A percentile compares a stretch with the other conserved stretches of the same genome.
These are phyloP conservation scores for Teunomyces barrocoloradensis DNA, from an alignment of 805 yeast genomes.

Conservation along the genomic window DNA sequence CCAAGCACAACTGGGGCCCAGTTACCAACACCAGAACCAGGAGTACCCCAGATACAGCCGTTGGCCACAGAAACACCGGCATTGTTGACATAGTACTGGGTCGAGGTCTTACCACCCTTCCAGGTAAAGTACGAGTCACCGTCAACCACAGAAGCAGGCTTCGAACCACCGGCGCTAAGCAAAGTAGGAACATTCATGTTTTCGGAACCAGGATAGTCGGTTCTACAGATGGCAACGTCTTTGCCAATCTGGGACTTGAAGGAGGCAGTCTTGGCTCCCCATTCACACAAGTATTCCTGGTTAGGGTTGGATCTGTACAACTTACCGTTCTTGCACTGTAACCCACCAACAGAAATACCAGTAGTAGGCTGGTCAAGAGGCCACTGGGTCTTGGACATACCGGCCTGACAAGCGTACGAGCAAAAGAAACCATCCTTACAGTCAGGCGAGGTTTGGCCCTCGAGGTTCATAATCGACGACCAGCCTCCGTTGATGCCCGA, in stretches of 20 bases:
- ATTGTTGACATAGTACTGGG: conserved; percentile 74
- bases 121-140: conserved; percentile 57
- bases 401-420: conserved; percentile 75
- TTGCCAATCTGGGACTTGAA: conserved; percentile 51
- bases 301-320: conserved; percentile 58
- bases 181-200: conserved; percentile 75
- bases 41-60: conserved; percentile 71
- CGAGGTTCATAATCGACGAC: conserved; percentile 44
- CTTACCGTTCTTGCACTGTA: conserved; percentile 58
- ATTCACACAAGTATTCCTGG: conserved; percentile 56
- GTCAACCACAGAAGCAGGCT: conserved; percentile 59
- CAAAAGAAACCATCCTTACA: conserved; percentile 71
- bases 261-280: conserved; percentile 57
- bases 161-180: conserved; percentile 50
- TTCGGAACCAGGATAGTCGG: conserved; percentile 82
- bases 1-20: conserved; percentile 81
- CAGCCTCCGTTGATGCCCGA: conserved; percentile 34
- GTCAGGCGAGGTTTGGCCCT: conserved; percentile 45
- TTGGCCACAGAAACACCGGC: conserved; percentile 69
- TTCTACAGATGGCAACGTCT: conserved; percentile 67
- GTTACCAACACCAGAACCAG: conserved; percentile 63
- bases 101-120: conserved; percentile 62
- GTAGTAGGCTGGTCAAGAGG: conserved; percentile 62
- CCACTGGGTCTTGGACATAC: conserved; percentile 83
- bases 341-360: conserved; percentile 74